phyloP scores from a whole-genome alignment of 2,329 filamentous ascomycete genomes.

The Clathrospora elynae region DNA sequence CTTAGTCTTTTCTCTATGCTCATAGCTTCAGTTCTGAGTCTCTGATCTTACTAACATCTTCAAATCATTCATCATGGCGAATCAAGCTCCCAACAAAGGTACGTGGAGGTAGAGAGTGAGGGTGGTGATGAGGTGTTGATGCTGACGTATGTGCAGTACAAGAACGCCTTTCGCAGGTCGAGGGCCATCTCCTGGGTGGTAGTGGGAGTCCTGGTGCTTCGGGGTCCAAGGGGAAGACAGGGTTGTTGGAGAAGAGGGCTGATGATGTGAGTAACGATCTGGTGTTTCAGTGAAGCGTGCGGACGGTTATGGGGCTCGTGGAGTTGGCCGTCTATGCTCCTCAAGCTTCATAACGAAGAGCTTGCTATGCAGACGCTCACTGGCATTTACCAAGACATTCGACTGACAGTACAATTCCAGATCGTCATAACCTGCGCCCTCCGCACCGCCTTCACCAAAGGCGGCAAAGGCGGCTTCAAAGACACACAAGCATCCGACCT shows the following conservation, averaged over 20 bases:
- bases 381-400: too few relatives aligned
- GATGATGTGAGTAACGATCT: slow-evolving; percentile 56
- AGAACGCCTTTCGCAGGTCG: slow-evolving; percentile 64
- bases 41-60: slow-evolving; percentile 7
- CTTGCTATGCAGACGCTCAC: too few relatives aligned
- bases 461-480: slow-evolving; percentile 93
- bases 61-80: slow-evolving; percentile 39
- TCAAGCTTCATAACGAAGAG: too few relatives aligned
- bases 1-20: not conserved
- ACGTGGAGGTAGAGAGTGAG: slow-evolving; percentile 5
- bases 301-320: not conserved
- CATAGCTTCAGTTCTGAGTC: slow-evolving; percentile 7
- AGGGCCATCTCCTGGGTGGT: slow-evolving; percentile 60
- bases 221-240: slow-evolving; percentile 48
- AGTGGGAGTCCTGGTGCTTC: slow-evolving; percentile 18
- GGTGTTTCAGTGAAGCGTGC: not conserved
- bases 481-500: slow-evolving; percentile 88
- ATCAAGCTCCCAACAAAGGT: slow-evolving; percentile 42
- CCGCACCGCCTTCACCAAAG: slow-evolving; percentile 89
- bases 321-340: not conserved
- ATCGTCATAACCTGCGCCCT: slow-evolving; percentile 92
- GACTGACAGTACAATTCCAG: slow-evolving; percentile 23
- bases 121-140: slow-evolving; percentile 1
- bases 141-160: slow-evolving; percentile 52
- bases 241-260: slow-evolving; percentile 59